Conservation (phyloP, 495 filamentous ascomycete genomes). For the Talaromyces trachyspermus region DNA sequence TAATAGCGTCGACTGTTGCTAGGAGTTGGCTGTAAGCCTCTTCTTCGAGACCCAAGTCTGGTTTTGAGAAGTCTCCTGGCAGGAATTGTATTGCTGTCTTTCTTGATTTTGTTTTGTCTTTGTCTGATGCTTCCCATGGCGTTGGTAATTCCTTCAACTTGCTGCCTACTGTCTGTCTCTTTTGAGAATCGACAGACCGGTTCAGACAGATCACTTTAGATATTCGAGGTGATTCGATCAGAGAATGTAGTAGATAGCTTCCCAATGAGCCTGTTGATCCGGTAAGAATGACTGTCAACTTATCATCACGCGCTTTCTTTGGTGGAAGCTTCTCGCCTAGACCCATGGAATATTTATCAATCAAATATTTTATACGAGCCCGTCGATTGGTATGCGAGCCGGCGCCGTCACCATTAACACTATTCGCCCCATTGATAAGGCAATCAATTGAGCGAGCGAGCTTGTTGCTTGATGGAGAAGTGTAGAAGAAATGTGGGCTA, state of each 20-base stretch:
- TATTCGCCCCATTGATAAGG: not conserved
- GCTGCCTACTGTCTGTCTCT: constrained; percentile 13
- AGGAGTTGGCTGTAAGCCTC: constrained; percentile 28
- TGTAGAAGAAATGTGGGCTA: constrained; percentile 3
- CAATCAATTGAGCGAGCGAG: constrained; percentile 1
- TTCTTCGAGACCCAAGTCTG: constrained; percentile 32
- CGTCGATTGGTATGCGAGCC: constrained; percentile 9
- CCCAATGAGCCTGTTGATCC: constrained; percentile 52
- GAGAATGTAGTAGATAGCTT: constrained; percentile 42
- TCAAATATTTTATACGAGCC: constrained; percentile 1
- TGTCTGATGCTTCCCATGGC: not conserved
- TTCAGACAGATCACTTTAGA: constrained; percentile 49
- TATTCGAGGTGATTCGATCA: constrained; percentile 30
- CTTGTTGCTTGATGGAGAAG: constrained; percentile 3
- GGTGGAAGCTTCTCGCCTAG: constrained; percentile 1
- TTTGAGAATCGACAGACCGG: constrained; percentile 21
- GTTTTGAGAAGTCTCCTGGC: constrained; percentile 34
- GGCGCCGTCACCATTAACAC: not conserved
- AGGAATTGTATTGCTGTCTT: constrained; percentile 31
- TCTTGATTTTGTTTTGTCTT: not conserved
- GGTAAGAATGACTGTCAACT: constrained; percentile 35
- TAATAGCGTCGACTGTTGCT: constrained; percentile 35
- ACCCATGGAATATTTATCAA: not conserved
- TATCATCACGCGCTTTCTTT: not conserved
- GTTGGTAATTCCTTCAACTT: constrained; percentile 11